phyloP scores from a whole-genome alignment of 352 stramenopile species.

The Globisporangium iwayamae region DNA sequence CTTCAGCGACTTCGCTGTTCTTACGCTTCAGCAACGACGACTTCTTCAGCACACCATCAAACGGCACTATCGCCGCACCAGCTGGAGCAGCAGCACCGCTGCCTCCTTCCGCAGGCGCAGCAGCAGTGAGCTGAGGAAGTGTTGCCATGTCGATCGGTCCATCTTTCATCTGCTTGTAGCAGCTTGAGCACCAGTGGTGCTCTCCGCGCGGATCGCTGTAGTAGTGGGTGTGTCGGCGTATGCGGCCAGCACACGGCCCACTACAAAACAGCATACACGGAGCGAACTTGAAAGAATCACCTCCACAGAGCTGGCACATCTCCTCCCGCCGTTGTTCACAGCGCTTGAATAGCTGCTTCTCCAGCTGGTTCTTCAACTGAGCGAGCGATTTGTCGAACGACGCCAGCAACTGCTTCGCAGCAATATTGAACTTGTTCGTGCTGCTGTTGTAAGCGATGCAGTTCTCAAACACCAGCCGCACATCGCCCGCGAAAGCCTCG shows the following conservation, averaged over 20 bases:
- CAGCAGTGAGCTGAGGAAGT: conserved; percentile 67
- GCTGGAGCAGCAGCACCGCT: conserved; percentile 17
- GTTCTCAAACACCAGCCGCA: conserved; percentile 89
- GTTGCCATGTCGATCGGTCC: conserved; percentile 90
- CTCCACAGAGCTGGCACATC: conserved; percentile 87
- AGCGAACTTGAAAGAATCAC: conserved; percentile 89
- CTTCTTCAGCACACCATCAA: conserved; percentile 89
- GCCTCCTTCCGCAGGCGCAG: conserved; percentile 42
- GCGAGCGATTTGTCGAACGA: conserved; percentile 72
- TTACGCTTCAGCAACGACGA: conserved; percentile 95
- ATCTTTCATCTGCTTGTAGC: conserved; percentile 89
- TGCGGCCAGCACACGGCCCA: conserved; percentile 75
- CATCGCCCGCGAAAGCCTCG: conserved; percentile 80
- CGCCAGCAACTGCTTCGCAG: conserved; percentile 73
- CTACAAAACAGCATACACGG: conserved; percentile 89
- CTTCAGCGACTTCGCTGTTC: conserved; percentile 97
- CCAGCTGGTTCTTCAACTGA: conserved; percentile 67
- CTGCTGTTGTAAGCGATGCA: conserved; percentile 89
- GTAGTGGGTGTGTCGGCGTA: conserved; percentile 85
- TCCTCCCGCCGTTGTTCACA: conserved; percentile 81
- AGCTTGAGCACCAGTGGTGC: conserved; percentile 87
- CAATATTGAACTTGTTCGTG: conserved; percentile 88
- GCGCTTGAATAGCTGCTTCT: conserved; percentile 84
- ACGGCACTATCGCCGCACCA: conserved; percentile 22
- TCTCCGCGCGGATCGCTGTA: conserved; percentile 82